phyloP scores from a whole-genome alignment of 129 eudicot genomes.

The Lactuca saligna region DNA sequence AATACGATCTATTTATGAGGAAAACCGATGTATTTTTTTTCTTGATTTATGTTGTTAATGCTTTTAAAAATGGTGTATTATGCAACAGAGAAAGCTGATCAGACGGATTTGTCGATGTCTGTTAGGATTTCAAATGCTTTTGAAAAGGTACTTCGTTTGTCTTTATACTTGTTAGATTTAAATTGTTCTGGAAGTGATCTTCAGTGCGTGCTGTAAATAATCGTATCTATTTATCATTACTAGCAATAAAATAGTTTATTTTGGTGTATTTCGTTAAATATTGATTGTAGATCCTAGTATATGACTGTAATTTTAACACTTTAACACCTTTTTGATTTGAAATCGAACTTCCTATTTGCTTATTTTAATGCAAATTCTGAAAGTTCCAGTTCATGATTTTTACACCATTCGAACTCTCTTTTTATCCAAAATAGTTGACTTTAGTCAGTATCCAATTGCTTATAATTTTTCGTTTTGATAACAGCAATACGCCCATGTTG shows the following conservation, averaged over 20 bases:
- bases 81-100: conserved; percentile 32
- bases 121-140: conserved; percentile 2
- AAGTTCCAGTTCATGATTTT: conserved; percentile 5
- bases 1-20: conserved; percentile 7
- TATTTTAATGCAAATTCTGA: neutral
- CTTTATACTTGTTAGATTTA: conserved; percentile 1
- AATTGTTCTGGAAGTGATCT: neutral
- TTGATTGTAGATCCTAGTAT: neutral
- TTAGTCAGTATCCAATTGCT: neutral
- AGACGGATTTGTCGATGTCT: conserved; percentile 15
- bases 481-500: conserved; percentile 25
- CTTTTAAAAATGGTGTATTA: neutral
- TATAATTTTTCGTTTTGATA: conserved; percentile 13
- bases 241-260: too few relatives aligned
- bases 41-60: neutral
- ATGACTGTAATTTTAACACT: neutral
- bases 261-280: neutral
- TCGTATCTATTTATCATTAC: neutral
- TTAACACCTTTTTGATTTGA: neutral
- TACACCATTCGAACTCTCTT: neutral
- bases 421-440: neutral
- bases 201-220: neutral
- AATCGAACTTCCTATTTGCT: neutral
- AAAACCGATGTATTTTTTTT: conserved; percentile 14
- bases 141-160: conserved; percentile 36